Evolutionary conservation across 1,284 basidiomycete genomes (phyloP).

Genomic region (Athelia sp.): DNA sequence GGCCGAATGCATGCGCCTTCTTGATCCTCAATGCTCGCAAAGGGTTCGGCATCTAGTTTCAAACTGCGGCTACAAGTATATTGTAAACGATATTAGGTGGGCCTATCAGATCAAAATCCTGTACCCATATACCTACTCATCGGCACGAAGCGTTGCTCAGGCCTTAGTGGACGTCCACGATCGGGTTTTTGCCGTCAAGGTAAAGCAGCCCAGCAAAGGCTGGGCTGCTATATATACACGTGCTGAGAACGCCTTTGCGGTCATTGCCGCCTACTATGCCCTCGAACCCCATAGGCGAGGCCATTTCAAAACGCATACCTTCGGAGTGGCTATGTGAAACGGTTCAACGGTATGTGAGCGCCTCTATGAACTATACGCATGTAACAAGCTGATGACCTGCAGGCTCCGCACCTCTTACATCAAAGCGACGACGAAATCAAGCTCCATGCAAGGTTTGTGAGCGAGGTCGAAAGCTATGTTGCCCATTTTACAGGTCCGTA

Average conservation of each 20-base stretch:
- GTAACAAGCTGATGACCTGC: background rate
- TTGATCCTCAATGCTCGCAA: background rate
- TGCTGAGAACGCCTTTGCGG: background rate
- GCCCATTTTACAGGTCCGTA: background rate
- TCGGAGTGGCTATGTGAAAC: background rate
- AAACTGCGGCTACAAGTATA: constrained; percentile 1
- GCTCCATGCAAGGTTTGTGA: background rate
- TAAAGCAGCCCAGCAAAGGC: background rate
- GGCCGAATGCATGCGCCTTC: background rate
- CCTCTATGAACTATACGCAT: background rate
- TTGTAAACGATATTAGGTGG: constrained; percentile 2
- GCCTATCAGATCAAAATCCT: too few relatives aligned
- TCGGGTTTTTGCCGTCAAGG: background rate
- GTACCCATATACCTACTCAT: too few relatives aligned
- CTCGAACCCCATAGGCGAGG: background rate
- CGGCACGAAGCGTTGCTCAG: background rate
- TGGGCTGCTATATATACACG: background rate
- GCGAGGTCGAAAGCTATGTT: background rate
- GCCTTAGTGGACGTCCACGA: background rate
- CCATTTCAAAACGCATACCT: background rate
- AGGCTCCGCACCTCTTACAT: background rate
- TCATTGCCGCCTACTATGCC: background rate
- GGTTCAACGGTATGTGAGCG: background rate
- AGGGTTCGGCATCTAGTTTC: background rate
- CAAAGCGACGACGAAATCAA: background rate